Evolutionary conservation across 2,329 filamentous ascomycete genomes (phyloP).

Genomic region (Penicillium freii): DNA sequence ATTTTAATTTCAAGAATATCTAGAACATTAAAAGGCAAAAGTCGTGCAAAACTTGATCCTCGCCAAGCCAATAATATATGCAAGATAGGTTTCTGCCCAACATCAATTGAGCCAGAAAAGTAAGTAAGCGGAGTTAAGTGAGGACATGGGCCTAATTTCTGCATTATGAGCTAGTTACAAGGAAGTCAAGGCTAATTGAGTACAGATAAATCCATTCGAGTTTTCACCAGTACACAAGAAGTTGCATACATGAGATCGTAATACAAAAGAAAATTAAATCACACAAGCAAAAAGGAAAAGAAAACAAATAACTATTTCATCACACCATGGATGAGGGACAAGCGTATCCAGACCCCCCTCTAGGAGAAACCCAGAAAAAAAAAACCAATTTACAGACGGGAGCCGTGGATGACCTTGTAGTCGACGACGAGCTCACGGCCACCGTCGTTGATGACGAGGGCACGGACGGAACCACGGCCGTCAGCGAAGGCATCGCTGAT

Average conservation of each 20-base stretch:
- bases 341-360: constrained; percentile 3
- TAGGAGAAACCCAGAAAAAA: constrained; percentile 9
- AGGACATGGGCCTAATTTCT: neutral
- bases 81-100: neutral
- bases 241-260: constrained; percentile 23
- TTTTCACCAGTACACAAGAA: constrained; percentile 20
- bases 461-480: constrained; percentile 88
- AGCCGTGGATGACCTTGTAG: constrained; percentile 95
- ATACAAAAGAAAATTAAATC: constrained; percentile 28
- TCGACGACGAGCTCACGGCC: constrained; percentile 95
- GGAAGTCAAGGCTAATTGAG: neutral
- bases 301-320: constrained; percentile 15
- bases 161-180: constrained; percentile 12
- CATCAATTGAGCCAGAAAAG: neutral
- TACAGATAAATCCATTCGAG: constrained; percentile 12
- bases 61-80: neutral
- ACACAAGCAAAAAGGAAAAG: constrained; percentile 17
- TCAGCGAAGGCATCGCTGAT: constrained; percentile 82
- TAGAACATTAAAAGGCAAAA: no score
- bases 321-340: constrained; percentile 14
- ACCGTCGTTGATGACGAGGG: constrained; percentile 91
- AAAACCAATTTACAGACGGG: constrained; percentile 54
- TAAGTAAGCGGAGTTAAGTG: neutral
- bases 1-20: neutral
- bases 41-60: neutral